Percentiles rank a stretch among this genome's conserved stretches.
These are phyloP conservation scores for Bipolaris oryzae DNA, from an alignment of 2,329 filamentous ascomycete genomes.

Conservation along the genomic window DNA sequence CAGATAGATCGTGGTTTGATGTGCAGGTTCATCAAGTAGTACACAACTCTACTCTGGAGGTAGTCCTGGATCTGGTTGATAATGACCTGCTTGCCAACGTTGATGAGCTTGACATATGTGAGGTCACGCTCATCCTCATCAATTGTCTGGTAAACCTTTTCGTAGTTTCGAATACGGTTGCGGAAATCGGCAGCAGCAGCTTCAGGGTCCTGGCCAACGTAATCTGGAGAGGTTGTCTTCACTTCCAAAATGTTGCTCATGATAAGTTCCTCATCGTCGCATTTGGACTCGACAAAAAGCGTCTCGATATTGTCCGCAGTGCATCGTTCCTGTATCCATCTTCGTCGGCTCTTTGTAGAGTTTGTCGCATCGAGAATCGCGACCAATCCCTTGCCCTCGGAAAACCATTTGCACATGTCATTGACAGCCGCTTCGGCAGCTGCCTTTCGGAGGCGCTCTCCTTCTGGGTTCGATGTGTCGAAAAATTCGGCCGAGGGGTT, in stretches of 20 bases:
- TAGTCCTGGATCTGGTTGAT: conserved; percentile 99
- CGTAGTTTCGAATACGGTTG: conserved; percentile 93
- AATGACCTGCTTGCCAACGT: conserved; percentile 93
- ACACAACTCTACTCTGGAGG: conserved; percentile 92
- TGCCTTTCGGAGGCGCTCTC: conserved; percentile 83
- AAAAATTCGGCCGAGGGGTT: conserved; percentile 95
- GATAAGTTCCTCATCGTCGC: conserved; percentile 92
- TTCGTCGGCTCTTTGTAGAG: conserved; percentile 84
- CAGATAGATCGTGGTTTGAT: conserved; percentile 96
- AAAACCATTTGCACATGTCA: conserved; percentile 96
- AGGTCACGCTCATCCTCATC: conserved; percentile 85
- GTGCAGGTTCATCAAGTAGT: conserved; percentile 98
- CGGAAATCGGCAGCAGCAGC: conserved; percentile 88
- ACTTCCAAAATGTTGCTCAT: conserved; percentile 98
- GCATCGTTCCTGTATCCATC: conserved; percentile 88
- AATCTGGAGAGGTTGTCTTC: conserved; percentile 95
- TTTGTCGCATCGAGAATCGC: conserved; percentile 97
- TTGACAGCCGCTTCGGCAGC: conserved; percentile 89
- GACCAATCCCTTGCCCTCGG: conserved; percentile 75
- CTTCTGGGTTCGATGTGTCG: conserved; percentile 85
- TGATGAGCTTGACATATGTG: conserved; percentile 96
- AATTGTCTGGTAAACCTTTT: conserved; percentile 94
- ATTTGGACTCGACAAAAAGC: conserved; percentile 95
- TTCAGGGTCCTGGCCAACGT: conserved; percentile 91
- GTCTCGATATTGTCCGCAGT: conserved; percentile 80